Percentiles rank a stretch among this genome's conserved stretches.
These are phyloP conservation scores for Pterula multifida DNA, from an alignment of 1,284 basidiomycete species.

Conservation along the genomic window DNA sequence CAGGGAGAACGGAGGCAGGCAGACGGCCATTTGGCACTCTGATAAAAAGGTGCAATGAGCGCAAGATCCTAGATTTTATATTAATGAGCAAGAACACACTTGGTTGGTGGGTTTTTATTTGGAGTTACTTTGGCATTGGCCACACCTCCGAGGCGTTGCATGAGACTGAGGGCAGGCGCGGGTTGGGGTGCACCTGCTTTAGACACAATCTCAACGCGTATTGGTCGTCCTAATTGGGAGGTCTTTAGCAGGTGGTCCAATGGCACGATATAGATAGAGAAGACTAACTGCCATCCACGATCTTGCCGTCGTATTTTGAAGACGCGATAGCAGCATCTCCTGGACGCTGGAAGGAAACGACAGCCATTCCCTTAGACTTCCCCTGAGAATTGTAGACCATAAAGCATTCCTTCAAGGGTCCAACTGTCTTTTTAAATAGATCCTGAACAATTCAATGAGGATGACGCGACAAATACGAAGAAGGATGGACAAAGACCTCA, in stretches of 20 bases:
- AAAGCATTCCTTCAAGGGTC: conserved; percentile 55
- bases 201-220: conserved; percentile 56
- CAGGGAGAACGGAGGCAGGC: neutral
- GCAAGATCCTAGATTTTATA: too few relatives aligned
- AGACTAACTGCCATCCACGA: conserved; percentile 61
- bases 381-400: conserved; percentile 63
- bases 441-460: conserved; percentile 29
- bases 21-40: too few relatives aligned
- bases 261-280: conserved; percentile 4
- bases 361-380: conserved; percentile 62
- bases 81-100: too few relatives aligned
- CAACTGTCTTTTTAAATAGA: conserved; percentile 62
- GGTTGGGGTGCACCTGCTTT: conserved; percentile 22
- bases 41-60: too few relatives aligned
- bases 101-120: neutral
- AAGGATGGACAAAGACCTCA: conserved; percentile 28
- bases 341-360: conserved; percentile 49
- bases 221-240: conserved; percentile 36
- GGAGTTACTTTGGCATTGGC: neutral
- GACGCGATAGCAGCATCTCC: conserved; percentile 50
- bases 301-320: conserved; percentile 58
- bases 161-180: conserved; percentile 5
- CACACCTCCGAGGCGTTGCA: neutral
- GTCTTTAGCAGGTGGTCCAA: neutral
- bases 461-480: conserved; percentile 7